phyloP scores from a whole-genome alignment of 2,329 filamentous ascomycete species.

The Harringtonia lauricola region DNA sequence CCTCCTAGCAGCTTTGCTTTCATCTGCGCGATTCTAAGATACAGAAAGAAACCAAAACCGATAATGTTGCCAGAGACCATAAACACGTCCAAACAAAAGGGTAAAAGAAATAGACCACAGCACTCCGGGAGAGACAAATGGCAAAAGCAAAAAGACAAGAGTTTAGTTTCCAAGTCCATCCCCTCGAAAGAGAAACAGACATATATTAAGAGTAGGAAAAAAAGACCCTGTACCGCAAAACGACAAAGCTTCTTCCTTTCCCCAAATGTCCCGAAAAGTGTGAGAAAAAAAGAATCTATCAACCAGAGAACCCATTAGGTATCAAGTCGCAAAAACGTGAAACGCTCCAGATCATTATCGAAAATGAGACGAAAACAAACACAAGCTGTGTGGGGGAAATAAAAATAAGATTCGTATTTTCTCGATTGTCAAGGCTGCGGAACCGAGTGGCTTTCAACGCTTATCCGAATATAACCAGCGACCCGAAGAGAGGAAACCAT shows the following conservation, averaged over 20 bases:
- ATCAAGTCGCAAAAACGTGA: slow-evolving; percentile 3
- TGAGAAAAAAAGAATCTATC: slow-evolving; percentile 1
- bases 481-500: not conserved
- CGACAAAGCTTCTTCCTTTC: too few relatives aligned
- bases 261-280: not conserved
- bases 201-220: not conserved
- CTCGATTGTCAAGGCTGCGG: slow-evolving; percentile 4
- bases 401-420: slow-evolving; percentile 2
- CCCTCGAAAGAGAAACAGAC: not conserved
- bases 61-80: slow-evolving; percentile 22
- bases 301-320: not conserved
- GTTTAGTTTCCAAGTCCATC: not conserved
- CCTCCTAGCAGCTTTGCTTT: slow-evolving; percentile 22
- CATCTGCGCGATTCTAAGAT: too few relatives aligned
- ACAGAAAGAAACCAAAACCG: not conserved
- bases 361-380: not conserved
- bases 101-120: not conserved
- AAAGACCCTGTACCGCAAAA: not conserved
- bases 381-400: not conserved
- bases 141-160: not conserved
- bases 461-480: slow-evolving; percentile 1
- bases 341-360: slow-evolving; percentile 5
- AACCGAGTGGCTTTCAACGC: too few relatives aligned
- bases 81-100: slow-evolving; percentile 23
- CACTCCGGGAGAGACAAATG: not conserved